These are phyloP conservation scores for Deuterostichococcus epilithicus DNA, from an alignment of 139 green algal species.

Conservation along the genomic window DNA sequence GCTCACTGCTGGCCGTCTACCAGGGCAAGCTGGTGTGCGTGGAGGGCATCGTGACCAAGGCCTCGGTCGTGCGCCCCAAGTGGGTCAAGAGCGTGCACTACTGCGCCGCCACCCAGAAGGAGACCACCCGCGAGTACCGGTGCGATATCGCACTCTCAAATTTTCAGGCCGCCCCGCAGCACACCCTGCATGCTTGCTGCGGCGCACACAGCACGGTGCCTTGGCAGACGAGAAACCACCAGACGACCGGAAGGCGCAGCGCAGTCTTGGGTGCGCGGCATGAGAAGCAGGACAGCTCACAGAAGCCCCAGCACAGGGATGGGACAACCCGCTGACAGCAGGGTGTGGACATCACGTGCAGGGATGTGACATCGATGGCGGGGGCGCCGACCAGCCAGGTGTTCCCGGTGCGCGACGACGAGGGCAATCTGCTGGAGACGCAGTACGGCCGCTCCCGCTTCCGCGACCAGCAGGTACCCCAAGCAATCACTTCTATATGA, in stretches of 20 bases:
- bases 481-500: no score
- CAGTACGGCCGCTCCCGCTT: slow-evolving; percentile 95
- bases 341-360: no score
- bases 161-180: no score
- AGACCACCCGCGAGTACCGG: slow-evolving; percentile 72
- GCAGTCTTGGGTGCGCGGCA: no score
- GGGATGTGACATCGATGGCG: slow-evolving; percentile 80
- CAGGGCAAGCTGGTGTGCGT: slow-evolving; percentile 85
- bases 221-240: no score
- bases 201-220: background rate
- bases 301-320: no score
- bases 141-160: no score
- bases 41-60: slow-evolving; percentile 95
- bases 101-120: slow-evolving; percentile 68
- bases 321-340: background rate
- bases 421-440: slow-evolving; percentile 84
- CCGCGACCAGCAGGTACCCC: slow-evolving; percentile 80
- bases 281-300: no score
- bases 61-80: slow-evolving; percentile 86
- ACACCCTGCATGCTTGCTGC: background rate
- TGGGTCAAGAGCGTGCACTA: slow-evolving; percentile 87
- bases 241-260: no score
- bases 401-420: slow-evolving; percentile 72
- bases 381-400: slow-evolving; percentile 61
- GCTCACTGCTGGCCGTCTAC: slow-evolving; percentile 70